phyloP scores from a whole-genome alignment of 1,139 yeast genomes.

The Debaryomyces sp. region DNA sequence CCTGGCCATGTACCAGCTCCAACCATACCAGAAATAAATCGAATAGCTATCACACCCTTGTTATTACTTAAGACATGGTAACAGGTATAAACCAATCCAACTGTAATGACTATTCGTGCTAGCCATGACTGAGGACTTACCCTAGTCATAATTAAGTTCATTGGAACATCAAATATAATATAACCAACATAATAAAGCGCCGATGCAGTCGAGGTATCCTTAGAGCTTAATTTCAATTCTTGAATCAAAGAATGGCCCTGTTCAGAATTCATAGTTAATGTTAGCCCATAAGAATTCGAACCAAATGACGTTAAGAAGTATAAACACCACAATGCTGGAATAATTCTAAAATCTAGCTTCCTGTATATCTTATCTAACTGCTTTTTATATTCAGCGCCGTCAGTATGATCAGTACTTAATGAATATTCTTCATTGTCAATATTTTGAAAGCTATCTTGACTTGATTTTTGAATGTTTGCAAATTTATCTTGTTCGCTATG shows the following conservation, averaged over 20 bases:
- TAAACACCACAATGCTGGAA: slow-evolving; percentile 82
- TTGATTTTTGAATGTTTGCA: slow-evolving; percentile 2
- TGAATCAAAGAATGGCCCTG: slow-evolving; percentile 64
- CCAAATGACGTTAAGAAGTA: slow-evolving; percentile 84
- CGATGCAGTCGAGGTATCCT: slow-evolving; percentile 72
- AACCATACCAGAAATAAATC: slow-evolving; percentile 76
- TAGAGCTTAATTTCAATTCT: slow-evolving; percentile 52
- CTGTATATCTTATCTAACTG: slow-evolving; percentile 63
- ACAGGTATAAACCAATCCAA: slow-evolving; percentile 77
- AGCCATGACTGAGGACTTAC: slow-evolving; percentile 87
- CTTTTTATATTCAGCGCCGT: slow-evolving; percentile 14
- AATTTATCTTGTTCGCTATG: not conserved
- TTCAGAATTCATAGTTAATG: slow-evolving; percentile 76
- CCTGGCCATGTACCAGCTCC: slow-evolving; percentile 98
- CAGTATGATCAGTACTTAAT: not conserved
- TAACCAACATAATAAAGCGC: slow-evolving; percentile 84
- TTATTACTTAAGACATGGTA: slow-evolving; percentile 59
- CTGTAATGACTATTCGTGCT: slow-evolving; percentile 73
- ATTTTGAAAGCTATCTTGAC: slow-evolving; percentile 1
- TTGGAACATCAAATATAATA: slow-evolving; percentile 83
- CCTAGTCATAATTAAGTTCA: slow-evolving; percentile 83
- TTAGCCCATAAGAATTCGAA: slow-evolving; percentile 72
- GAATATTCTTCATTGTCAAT: slow-evolving; percentile 6
- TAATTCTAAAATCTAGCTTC: slow-evolving; percentile 68
- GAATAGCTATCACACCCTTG: slow-evolving; percentile 66